Evolutionary conservation across 1,284 basidiomycete species (phyloP), one percentile per base, ranked within the genome.

Genomic region (Ustilago curta): DNA sequence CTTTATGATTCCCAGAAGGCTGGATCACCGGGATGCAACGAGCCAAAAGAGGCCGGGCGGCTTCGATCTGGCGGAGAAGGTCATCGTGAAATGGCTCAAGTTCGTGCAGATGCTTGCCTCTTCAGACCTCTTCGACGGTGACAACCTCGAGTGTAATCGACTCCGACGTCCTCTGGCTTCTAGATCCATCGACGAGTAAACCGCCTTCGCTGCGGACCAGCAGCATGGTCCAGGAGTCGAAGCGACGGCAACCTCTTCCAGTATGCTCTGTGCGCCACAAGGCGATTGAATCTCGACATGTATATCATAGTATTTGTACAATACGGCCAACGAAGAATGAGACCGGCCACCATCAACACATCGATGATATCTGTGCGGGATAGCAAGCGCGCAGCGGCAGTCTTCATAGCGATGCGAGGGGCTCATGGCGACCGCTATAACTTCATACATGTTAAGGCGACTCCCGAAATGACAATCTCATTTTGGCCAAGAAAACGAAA

Each of bases 1-100:
- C 25, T 79, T 80, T 59, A 54, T 78, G 57, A 53, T 79, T 31
- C 77, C 75, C 5, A 44, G 49, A 19, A 37, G 12, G 31, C 42
- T 56, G 2, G 40, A 23, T 4, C 19, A 23, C 14, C 35, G 23
- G 4, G 31, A 27, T 39, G 29, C 3, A 8, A 21, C 27, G 29
- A n/a, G 25, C 21, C n/a, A 14, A 12, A 21, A 42, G 31, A 45
- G 27, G 9, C 16, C 18, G 1, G 61, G 51, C 21, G 75, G 68
- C 23, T 72, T 59, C n/a, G 63, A 72, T 12, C n/a, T 57, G 21
- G 53, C 49, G 5, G 45, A 42, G 8, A 16, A 31, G n/a, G 25
- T 63, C 37, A 55, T 77, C 4, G 14, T 48, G 21, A 77, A 72
- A 47, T 77, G 76, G 76, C 57, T 71, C 48, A 47, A 31, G 4